A percentile compares a stretch with the other conserved stretches of the same genome.
phyloP scores from a whole-genome alignment of 2,329 filamentous ascomycete genomes.

The Talaromyces albobiverticillius region DNA sequence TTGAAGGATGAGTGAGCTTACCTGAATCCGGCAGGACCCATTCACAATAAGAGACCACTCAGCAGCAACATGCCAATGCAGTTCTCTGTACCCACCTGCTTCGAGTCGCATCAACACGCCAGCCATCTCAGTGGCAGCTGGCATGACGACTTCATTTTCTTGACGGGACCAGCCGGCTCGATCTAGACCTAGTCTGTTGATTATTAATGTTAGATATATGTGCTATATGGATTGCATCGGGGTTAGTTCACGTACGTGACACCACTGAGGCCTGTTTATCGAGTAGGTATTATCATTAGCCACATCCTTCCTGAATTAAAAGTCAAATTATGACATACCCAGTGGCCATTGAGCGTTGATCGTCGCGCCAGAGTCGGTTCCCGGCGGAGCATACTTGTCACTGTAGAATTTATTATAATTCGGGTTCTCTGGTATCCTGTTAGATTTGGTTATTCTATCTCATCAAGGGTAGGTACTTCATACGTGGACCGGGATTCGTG shows the following conservation, averaged over 20 bases:
- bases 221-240: neutral
- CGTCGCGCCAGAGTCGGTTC: conserved; percentile 45
- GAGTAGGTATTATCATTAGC: too few relatives aligned
- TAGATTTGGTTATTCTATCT: too few relatives aligned
- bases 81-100: conserved; percentile 59
- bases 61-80: conserved; percentile 52
- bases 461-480: too few relatives aligned
- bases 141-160: conserved; percentile 53
- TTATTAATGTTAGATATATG: neutral
- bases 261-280: conserved; percentile 39
- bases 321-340: conserved; percentile 29
- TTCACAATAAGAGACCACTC: conserved; percentile 42
- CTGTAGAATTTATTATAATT: conserved; percentile 51
- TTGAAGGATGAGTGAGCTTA: conserved; percentile 12
- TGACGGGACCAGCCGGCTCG: conserved; percentile 55
- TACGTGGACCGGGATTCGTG: conserved; percentile 54
- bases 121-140: conserved; percentile 51
- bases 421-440: neutral
- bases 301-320: too few relatives aligned
- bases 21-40: conserved; percentile 37
- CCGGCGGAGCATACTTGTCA: conserved; percentile 54
- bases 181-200: conserved; percentile 38
- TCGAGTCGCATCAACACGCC: conserved; percentile 60
- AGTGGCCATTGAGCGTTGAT: conserved; percentile 54
- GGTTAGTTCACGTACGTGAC: conserved; percentile 34